phyloP scores from a whole-genome alignment of 805 yeast species.

The Ogataea pilisensis region DNA sequence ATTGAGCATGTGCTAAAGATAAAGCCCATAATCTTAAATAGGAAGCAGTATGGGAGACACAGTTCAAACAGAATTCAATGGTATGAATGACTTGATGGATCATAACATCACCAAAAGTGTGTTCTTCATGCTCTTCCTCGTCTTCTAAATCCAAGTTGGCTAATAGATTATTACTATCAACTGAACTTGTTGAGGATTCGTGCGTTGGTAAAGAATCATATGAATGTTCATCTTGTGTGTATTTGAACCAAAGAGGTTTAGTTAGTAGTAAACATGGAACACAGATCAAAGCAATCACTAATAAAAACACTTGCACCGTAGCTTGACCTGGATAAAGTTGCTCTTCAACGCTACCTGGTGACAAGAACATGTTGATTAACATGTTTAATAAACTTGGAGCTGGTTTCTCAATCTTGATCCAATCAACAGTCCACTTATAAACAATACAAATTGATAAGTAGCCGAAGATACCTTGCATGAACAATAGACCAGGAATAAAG shows the following conservation, averaged over 20 bases:
- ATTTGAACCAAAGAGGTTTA: constrained; percentile 46
- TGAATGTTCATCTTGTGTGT: constrained; percentile 23
- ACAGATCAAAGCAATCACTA: constrained; percentile 59
- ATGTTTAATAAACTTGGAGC: constrained; percentile 74
- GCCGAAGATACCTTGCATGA: constrained; percentile 76
- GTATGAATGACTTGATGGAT: constrained; percentile 80
- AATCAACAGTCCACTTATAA: constrained; percentile 71
- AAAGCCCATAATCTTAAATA: constrained; percentile 76
- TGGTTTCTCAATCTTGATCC: constrained; percentile 56
- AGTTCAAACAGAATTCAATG: constrained; percentile 73
- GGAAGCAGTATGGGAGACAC: constrained; percentile 79
- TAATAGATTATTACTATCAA: neutral
- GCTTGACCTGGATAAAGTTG: constrained; percentile 64
- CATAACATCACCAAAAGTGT: constrained; percentile 61
- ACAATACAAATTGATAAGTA: constrained; percentile 62
- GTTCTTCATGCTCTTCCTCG: constrained; percentile 39
- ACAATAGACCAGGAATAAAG: constrained; percentile 67
- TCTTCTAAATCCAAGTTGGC: constrained; percentile 12
- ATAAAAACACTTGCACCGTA: constrained; percentile 51
- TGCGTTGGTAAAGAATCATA: constrained; percentile 1
- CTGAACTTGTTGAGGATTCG: constrained; percentile 2
- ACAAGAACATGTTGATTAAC: constrained; percentile 70
- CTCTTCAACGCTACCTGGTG: constrained; percentile 68
- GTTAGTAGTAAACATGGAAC: constrained; percentile 69
- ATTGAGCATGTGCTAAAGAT: constrained; percentile 76